Conservation (phyloP, 768 basidiomycete species). For the Termitomyces sp. region DNA sequence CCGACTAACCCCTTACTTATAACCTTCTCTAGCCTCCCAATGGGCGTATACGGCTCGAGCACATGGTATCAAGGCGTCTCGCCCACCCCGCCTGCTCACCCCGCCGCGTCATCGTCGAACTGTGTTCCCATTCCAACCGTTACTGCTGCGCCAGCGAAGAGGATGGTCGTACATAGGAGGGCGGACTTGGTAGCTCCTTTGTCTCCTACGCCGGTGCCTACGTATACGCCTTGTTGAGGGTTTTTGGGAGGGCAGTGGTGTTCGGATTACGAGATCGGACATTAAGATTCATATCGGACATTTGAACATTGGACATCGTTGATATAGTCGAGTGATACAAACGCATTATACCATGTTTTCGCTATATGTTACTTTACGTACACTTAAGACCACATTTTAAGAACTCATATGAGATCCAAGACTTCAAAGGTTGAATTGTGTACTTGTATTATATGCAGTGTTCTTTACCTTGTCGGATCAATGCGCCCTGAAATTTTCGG, state of each 20-base stretch:
- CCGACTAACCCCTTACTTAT: not conserved
- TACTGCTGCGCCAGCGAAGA: conserved; percentile 20
- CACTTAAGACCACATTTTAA: too few relatives aligned
- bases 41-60: conserved; percentile 70
- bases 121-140: conserved; percentile 44
- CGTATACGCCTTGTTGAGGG: not conserved
- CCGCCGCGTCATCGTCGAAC: conserved; percentile 55
- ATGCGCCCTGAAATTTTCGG: not conserved
- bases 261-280: not conserved
- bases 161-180: not conserved
- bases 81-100: conserved; percentile 53
- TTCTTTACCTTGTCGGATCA: not conserved
- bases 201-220: not conserved
- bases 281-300: not conserved
- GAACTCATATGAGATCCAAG: too few relatives aligned
- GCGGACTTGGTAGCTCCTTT: not conserved
- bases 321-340: not conserved
- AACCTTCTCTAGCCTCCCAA: conserved; percentile 33
- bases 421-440: too few relatives aligned
- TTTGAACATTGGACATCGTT: not conserved
- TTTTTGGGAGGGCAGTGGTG: not conserved
- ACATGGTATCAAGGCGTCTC: conserved; percentile 62
- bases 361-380: not conserved
- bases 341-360: not conserved
- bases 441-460: too few relatives aligned